These are phyloP conservation scores for Podaxis carcinomalis DNA, from an alignment of 768 basidiomycete genomes.

Conservation along the genomic window DNA sequence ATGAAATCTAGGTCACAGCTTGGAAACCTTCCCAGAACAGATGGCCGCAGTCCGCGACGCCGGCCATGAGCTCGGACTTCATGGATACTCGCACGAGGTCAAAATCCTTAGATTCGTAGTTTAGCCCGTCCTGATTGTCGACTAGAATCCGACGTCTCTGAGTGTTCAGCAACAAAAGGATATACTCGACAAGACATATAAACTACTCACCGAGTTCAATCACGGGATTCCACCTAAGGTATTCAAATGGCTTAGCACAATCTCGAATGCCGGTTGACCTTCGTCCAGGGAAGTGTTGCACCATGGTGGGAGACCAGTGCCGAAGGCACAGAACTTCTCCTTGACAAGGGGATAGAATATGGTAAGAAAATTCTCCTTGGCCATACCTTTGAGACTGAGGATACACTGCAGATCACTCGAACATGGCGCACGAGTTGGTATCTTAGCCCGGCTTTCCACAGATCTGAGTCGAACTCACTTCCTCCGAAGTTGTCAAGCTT, in stretches of 20 bases:
- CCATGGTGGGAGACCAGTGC: slow-evolving; percentile 81
- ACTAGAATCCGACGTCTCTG: slow-evolving; percentile 57
- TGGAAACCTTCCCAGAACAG: slow-evolving; percentile 71
- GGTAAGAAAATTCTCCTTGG: slow-evolving; percentile 31
- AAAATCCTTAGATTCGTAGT: background rate
- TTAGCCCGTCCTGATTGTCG: background rate
- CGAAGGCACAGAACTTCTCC: slow-evolving; percentile 58
- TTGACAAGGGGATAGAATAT: slow-evolving; percentile 73
- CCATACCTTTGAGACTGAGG: background rate
- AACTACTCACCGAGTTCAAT: slow-evolving; percentile 65
- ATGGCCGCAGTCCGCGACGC: slow-evolving; percentile 68
- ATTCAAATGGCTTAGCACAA: background rate
- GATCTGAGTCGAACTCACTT: background rate
- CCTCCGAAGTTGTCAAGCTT: slow-evolving; percentile 48
- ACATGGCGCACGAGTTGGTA: slow-evolving; percentile 54
- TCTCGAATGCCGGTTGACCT: background rate
- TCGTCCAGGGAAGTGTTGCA: slow-evolving; percentile 50
- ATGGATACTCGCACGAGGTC: slow-evolving; percentile 71
- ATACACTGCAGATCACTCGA: slow-evolving; percentile 46
- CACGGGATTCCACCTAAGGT: slow-evolving; percentile 50
- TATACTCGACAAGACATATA: slow-evolving; percentile 61
- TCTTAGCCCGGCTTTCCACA: background rate
- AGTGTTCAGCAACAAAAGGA: slow-evolving; percentile 65
- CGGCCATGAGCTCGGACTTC: slow-evolving; percentile 64
- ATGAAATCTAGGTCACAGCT: slow-evolving; percentile 47